Conservation (phyloP, 768 basidiomycete genomes). For the Suillus plorans region DNA sequence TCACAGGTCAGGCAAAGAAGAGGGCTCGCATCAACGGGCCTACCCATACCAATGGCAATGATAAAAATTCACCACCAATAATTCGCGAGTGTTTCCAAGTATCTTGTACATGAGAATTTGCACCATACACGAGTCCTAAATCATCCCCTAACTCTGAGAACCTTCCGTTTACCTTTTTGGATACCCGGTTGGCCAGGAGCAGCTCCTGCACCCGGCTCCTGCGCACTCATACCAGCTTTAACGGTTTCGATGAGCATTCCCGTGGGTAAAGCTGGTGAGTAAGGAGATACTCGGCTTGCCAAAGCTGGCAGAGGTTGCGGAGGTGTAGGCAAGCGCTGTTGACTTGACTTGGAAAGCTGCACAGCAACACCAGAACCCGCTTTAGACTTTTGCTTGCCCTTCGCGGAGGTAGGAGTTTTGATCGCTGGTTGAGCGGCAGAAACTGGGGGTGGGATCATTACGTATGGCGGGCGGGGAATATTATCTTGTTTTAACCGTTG, state of each 20-base stretch:
- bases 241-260: conserved; percentile 82
- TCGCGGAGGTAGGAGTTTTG: conserved; percentile 31
- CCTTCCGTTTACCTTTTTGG: conserved; percentile 79
- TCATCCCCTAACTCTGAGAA: conserved; percentile 69
- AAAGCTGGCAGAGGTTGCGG: conserved; percentile 76
- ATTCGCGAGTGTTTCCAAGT: not conserved
- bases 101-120: not conserved
- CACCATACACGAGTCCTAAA: not conserved
- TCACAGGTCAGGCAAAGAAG: no score
- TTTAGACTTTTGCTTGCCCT: conserved; percentile 59
- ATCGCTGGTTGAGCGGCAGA: conserved; percentile 29
- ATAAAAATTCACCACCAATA: not conserved
- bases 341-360: conserved; percentile 27
- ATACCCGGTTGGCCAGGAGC: conserved; percentile 30
- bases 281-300: conserved; percentile 71
- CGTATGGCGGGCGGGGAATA: conserved; percentile 65
- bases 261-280: conserved; percentile 74
- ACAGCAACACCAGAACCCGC: conserved; percentile 33
- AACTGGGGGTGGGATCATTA: conserved; percentile 30
- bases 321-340: conserved; percentile 62
- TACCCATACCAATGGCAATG: no score
- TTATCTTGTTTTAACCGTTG: conserved; percentile 72
- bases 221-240: conserved; percentile 80
- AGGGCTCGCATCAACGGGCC: no score
- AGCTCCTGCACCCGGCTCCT: conserved; percentile 45